These are phyloP conservation scores for Dentipellis fragilis DNA, from an alignment of 768 basidiomycete genomes.

Conservation along the genomic window DNA sequence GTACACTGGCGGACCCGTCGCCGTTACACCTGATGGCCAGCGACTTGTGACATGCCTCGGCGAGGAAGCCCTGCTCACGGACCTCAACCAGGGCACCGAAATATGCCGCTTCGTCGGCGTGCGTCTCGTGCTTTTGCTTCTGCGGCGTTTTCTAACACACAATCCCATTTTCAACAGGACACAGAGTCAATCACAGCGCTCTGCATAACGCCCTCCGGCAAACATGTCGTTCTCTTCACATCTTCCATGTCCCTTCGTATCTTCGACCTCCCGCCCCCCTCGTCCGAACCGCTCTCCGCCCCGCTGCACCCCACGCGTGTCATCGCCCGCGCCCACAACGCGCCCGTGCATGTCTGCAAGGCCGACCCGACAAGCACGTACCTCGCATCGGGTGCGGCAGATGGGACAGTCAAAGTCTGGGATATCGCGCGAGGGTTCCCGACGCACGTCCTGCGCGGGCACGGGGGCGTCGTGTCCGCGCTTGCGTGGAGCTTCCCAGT, in stretches of 20 bases:
- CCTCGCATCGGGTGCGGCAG: constrained; percentile 91
- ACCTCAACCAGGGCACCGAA: constrained; percentile 60
- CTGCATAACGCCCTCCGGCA: constrained; percentile 66
- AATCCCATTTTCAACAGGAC: constrained; percentile 42
- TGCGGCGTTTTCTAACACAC: neutral
- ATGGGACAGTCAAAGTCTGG: constrained; percentile 97
- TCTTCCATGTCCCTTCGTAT: constrained; percentile 73
- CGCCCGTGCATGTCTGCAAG: constrained; percentile 85
- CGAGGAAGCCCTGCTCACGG: constrained; percentile 78
- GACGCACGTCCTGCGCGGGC: constrained; percentile 92
- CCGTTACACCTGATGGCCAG: constrained; percentile 66
- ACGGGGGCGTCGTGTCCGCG: constrained; percentile 95
- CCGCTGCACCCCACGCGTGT: constrained; percentile 62
- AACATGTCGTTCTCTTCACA: constrained; percentile 72
- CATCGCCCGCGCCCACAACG: constrained; percentile 80
- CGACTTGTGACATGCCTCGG: constrained; percentile 80
- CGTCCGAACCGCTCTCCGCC: constrained; percentile 30
- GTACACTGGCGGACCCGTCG: constrained; percentile 83
- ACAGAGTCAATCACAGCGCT: constrained; percentile 77
- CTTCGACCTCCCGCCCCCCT: constrained; percentile 59
- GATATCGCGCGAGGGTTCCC: constrained; percentile 78
- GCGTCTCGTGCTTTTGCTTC: constrained; percentile 23
- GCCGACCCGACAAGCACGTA: constrained; percentile 81
- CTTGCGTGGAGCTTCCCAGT: constrained; percentile 70
- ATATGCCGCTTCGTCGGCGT: constrained; percentile 82